Evolutionary conservation across 495 filamentous ascomycete species (phyloP).

Genomic region (Penicillium lividum): DNA sequence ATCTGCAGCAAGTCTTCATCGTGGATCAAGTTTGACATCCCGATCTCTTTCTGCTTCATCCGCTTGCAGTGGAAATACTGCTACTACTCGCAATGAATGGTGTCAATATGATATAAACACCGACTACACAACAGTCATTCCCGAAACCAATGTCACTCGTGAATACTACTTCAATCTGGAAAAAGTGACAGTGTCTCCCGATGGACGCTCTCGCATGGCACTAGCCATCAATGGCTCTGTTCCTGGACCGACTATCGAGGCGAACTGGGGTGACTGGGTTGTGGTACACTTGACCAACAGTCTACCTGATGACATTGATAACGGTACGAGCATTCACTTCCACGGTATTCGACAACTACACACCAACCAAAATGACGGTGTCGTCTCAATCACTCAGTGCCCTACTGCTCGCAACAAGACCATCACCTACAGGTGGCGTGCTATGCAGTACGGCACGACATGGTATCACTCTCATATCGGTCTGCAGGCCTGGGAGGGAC

Average conservation of each 20-base stretch:
- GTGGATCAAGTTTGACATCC: not conserved
- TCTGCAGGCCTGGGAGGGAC: conserved; percentile 56
- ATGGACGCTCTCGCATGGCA: conserved; percentile 2
- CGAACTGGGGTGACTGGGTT: conserved; percentile 50
- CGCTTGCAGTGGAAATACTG: conserved; percentile 3
- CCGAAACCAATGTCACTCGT: conserved; percentile 5
- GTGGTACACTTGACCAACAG: conserved; percentile 69
- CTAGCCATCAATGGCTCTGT: not conserved
- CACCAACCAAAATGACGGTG: conserved; percentile 61
- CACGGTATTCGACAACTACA: conserved; percentile 53
- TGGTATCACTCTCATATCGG: conserved; percentile 80
- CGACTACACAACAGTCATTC: conserved; percentile 6
- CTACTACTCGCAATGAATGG: conserved; percentile 3
- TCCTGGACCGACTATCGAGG: conserved; percentile 4
- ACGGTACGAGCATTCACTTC: conserved; percentile 25
- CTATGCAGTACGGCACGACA: conserved; percentile 70
- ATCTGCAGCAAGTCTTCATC: not conserved
- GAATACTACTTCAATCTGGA: conserved; percentile 9
- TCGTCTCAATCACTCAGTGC: conserved; percentile 69
- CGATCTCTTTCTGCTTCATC: not conserved
- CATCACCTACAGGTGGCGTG: conserved; percentile 74
- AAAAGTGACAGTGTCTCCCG: not conserved
- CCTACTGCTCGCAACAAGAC: conserved; percentile 58
- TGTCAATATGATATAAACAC: conserved; percentile 6
- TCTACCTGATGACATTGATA: conserved; percentile 30